phyloP scores from a whole-genome alignment of 163 green algal species.

The Botryococcus braunii region DNA sequence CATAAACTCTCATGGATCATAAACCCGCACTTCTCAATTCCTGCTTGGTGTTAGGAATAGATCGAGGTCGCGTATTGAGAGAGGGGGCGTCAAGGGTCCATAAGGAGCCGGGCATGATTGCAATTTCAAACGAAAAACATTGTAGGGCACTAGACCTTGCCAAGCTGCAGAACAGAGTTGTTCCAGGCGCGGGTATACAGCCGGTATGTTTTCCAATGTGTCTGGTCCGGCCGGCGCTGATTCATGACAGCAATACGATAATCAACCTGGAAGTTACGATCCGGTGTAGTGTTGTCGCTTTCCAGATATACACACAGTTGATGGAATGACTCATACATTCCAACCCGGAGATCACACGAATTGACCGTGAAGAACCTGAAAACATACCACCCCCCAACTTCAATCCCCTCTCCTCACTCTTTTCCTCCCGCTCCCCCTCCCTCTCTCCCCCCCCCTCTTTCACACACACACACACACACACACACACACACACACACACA shows the following conservation, averaged over 20 bases:
- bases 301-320: slow-evolving; percentile 72
- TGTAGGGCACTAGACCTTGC: slow-evolving; percentile 26
- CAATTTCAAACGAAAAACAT: not conserved
- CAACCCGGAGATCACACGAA: slow-evolving; percentile 50
- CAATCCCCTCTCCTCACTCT: no score
- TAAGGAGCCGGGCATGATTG: not conserved
- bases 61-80: not conserved
- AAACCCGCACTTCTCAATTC: not conserved
- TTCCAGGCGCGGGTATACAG: slow-evolving; percentile 70
- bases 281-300: slow-evolving; percentile 32
- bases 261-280: slow-evolving; percentile 59
- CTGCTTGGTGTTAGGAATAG: not conserved
- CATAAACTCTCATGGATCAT: not conserved
- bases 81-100: not conserved
- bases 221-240: slow-evolving; percentile 35
- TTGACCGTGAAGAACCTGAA: slow-evolving; percentile 38
- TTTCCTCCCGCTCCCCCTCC: no score
- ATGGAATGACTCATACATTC: slow-evolving; percentile 63
- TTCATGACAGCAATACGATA: slow-evolving; percentile 59
- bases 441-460: no score
- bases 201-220: slow-evolving; percentile 42
- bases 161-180: slow-evolving; percentile 67
- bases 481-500: no score
- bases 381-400: not conserved
- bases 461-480: no score